Evolutionary conservation across 2,329 filamentous ascomycete genomes (phyloP).

Genomic region (Paecilomyces sp.): DNA sequence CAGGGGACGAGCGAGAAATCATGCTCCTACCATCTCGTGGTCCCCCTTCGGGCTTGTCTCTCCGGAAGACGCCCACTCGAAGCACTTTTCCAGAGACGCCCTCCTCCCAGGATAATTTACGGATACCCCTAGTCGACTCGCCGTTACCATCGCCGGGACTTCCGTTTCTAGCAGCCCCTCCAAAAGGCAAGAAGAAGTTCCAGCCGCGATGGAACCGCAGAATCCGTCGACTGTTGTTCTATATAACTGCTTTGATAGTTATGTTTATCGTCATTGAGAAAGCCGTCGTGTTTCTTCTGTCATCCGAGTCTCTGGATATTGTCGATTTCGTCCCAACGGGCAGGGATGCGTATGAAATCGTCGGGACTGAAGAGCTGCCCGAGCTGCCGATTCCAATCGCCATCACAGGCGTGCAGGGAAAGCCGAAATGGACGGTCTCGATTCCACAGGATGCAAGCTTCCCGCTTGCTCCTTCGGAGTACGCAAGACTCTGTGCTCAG

Average conservation of each 20-base stretch:
- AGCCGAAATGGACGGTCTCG: constrained; percentile 70
- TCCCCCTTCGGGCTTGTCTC: constrained; percentile 18
- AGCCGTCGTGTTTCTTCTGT: background rate
- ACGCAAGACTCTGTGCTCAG: constrained; percentile 61
- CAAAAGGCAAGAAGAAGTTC: constrained; percentile 57
- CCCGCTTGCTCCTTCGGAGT: constrained; percentile 59
- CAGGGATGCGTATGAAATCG: constrained; percentile 56
- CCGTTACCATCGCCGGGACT: constrained; percentile 65
- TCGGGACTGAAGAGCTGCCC: constrained; percentile 59
- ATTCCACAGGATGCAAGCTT: constrained; percentile 63
- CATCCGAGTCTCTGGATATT: background rate
- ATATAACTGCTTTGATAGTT: constrained; percentile 44
- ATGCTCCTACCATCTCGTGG: constrained; percentile 28
- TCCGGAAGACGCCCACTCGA: constrained; percentile 13
- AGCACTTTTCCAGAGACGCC: constrained; percentile 10
- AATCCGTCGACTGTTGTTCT: constrained; percentile 50
- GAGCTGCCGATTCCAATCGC: constrained; percentile 66
- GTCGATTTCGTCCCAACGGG: constrained; percentile 20
- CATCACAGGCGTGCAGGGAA: constrained; percentile 57
- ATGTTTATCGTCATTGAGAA: constrained; percentile 36
- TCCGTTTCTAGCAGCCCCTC: constrained; percentile 59
- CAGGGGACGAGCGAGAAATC: background rate
- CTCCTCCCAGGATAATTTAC: constrained; percentile 49
- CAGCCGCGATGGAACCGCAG: constrained; percentile 52
- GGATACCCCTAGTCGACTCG: constrained; percentile 58